Base-by-base conservation (phyloP, 805 yeast species). In the Candida ponderosae region DNA sequence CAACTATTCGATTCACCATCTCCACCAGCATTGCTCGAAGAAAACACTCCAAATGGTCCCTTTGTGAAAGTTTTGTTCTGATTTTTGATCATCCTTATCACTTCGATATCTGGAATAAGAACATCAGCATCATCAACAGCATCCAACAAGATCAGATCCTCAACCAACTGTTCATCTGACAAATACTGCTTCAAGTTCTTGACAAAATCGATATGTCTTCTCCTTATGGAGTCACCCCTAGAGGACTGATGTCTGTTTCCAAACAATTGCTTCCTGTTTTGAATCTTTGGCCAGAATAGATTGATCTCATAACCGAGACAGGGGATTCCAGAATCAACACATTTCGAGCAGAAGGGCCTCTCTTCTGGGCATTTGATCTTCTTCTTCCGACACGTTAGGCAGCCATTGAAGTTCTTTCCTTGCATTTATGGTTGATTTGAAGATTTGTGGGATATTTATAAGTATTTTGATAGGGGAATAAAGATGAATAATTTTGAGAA, bases 271-370 rank as follows among this genome's bases (percentile, higher is more conserved):
- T 7, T 32, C 13, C 19, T 15, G 11, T 32, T 18, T 21, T 18
- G 45, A 4, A 47, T 40, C 15, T 43, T 37, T n/a, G 74, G 68
- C 85, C 85, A 79, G 36, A 80, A 51, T 31, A 79, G 62, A 45
- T 76, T 76, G 37, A 79, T 72, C 32, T 70, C 75, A 48, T 79
- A 79, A 4, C 87, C 87, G 16, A 72, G 76, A 48, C 87, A 79
- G 1, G 60, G 56, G 33, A 74, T 54, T 3, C 74, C 72, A 2
- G 77, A 63, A 46, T 70, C 72, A 20, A 57, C 53, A 53, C 87
- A 79, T 39, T 72, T 66, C 14, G 52, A 47, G 55, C 87, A 79
- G 11, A 57, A 51, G 0, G 87, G 87, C 42, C 63, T 62, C 9
- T 57, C 51, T 29, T 75, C 56, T 46, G 78, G 84, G 53, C 87